A percentile compares a stretch with the other conserved stretches of the same genome.
phyloP scores from a whole-genome alignment of 1,284 basidiomycete species.

The Psilocybe mexicana region DNA sequence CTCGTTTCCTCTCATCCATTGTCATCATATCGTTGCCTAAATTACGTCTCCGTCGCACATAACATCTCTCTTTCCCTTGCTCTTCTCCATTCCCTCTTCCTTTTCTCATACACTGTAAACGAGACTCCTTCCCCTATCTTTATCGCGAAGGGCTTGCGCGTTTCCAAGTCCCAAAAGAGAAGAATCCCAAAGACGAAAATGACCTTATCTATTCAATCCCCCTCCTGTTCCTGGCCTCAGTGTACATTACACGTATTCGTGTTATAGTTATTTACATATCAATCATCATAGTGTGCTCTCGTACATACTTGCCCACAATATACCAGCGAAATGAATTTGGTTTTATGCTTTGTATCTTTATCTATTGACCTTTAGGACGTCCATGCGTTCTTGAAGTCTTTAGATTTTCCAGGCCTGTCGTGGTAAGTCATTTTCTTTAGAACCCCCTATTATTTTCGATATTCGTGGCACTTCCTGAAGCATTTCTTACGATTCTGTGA shows the following conservation, averaged over 20 bases:
- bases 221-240: not conserved
- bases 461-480: too few relatives aligned
- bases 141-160: slow-evolving; percentile 35
- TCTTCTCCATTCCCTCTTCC: not conserved
- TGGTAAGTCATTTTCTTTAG: too few relatives aligned
- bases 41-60: not conserved
- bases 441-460: too few relatives aligned
- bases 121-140: slow-evolving; percentile 5
- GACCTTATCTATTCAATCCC: not conserved
- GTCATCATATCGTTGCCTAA: slow-evolving; percentile 3
- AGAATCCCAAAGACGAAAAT: slow-evolving; percentile 12
- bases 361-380: too few relatives aligned
- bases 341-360: not conserved
- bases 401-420: too few relatives aligned
- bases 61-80: slow-evolving; percentile 1
- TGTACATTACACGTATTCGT: slow-evolving; percentile 3
- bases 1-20: not conserved
- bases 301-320: not conserved
- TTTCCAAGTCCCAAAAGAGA: slow-evolving; percentile 27
- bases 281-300: slow-evolving; percentile 3
- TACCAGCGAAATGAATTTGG: not conserved
- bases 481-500: too few relatives aligned
- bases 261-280: slow-evolving; percentile 6
- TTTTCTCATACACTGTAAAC: slow-evolving; percentile 14
- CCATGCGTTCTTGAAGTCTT: too few relatives aligned